Evolutionary conservation across 2,329 filamentous ascomycete species (phyloP), one percentile per base, ranked within the genome.

Genomic region (Clarireedia paspali): DNA sequence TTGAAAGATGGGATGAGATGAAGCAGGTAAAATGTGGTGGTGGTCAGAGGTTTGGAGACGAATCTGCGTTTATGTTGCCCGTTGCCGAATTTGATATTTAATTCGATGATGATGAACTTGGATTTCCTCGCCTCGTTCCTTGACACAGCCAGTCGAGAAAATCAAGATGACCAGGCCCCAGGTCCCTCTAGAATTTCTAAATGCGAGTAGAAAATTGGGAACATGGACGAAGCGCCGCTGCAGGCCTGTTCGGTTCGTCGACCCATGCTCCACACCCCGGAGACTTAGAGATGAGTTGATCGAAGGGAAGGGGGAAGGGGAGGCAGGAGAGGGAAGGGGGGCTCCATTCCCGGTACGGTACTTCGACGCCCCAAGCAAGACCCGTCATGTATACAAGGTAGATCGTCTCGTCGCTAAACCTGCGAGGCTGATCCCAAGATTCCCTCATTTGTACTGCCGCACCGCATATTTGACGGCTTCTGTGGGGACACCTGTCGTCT

Each of bases 31-130:
- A 54, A 50, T 38, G 30, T 44, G 46, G 38, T 36, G 50, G 50
- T 53, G 50, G 27, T 53, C 39, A 36, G 15, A 50, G 36, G 50
- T 55, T 50, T 26, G 53, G 53, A 55, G 53, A 50, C 53, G 53
- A 55, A 44, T 36, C 15, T 54, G 51, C 51, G 51, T 49, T 54
- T 54, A 55, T 50, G 53, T 55, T 34, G 52, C 46, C 52, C 36
- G 38, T 40, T 55, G 36, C 53, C 53, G 53, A 55, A 55, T 38
- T 50, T 15, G 38, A 55, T 47, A 15, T 55, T 50, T 55, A 50
- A 55, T 55, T 55, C 53, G 53, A 50, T 55, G 53, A 55, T 42
- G 53, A 55, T 42, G 51, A 45, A 47, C 34, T 44, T 44, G 53
- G 49, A 50, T 50, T 50, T 55, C 47, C 26, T 55, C 38, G 46